A percentile compares a stretch with the other conserved stretches of the same genome.
phyloP scores from a whole-genome alignment of 75 land plant genomes.

The Adiantum capillusveneris region DNA sequence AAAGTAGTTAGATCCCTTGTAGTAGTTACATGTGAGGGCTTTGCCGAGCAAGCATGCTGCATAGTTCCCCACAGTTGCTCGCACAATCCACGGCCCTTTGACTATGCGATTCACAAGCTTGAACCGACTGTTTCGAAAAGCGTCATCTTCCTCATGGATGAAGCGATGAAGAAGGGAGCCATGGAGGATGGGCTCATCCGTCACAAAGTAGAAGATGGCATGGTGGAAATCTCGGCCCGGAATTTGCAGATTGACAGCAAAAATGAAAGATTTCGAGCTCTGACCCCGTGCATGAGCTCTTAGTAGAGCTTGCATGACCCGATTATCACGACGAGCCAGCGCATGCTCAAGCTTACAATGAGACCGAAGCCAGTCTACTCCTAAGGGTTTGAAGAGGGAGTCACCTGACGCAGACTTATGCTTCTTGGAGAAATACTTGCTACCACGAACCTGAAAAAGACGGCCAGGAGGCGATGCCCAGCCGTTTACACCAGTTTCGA shows the following conservation, averaged over 20 bases:
- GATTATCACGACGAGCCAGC: conserved; percentile 20
- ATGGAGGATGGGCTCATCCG: conserved; percentile 26
- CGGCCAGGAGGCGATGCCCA: conserved; percentile 35
- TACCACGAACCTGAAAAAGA: conserved; percentile 23
- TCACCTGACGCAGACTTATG: conserved; percentile 25
- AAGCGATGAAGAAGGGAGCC: conserved; percentile 37
- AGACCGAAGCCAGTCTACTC: conserved; percentile 36
- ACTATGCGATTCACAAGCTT: conserved; percentile 39
- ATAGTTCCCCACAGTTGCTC: conserved; percentile 39
- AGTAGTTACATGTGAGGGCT: conserved; percentile 39
- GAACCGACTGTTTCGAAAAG: conserved; percentile 35
- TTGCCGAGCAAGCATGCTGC: conserved; percentile 44
- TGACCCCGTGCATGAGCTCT: conserved; percentile 10
- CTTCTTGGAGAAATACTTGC: conserved; percentile 22
- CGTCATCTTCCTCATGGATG: conserved; percentile 42
- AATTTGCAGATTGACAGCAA: conserved; percentile 41
- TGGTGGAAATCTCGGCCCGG: conserved; percentile 40
- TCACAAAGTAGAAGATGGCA: conserved; percentile 39
- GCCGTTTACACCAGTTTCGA: conserved; percentile 32
- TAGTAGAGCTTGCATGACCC: conserved; percentile 20
- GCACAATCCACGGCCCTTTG: conserved; percentile 47
- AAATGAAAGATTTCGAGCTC: conserved; percentile 18
- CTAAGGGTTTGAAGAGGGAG: conserved; percentile 26
- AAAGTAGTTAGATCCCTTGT: conserved; percentile 29
- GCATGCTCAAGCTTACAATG: conserved; percentile 26